A percentile compares a stretch with the other conserved stretches of the same genome.
phyloP scores from a whole-genome alignment of 2,329 filamentous ascomycete species.

The Scedosporium apiospermum region DNA sequence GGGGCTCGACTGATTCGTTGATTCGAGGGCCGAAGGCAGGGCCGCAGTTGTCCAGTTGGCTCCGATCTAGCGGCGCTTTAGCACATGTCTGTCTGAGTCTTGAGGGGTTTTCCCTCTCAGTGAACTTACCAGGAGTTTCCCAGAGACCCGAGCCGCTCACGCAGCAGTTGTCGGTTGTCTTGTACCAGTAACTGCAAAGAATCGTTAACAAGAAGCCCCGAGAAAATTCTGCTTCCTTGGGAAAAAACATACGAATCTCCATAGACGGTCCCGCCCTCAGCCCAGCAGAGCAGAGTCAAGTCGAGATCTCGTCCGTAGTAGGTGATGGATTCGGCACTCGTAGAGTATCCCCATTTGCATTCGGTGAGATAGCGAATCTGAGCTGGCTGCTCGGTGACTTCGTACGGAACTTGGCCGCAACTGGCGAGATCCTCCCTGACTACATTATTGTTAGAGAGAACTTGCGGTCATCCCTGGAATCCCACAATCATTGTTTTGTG shows the following conservation, averaged over 20 bases:
- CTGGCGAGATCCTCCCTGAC: not conserved
- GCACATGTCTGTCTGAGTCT: not conserved
- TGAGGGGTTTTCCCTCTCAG: not conserved
- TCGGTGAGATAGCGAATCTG: slow-evolving; percentile 5
- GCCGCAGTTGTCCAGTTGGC: not conserved
- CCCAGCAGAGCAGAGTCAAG: slow-evolving; percentile 7
- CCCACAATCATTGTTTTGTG: no score
- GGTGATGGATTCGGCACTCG: not conserved
- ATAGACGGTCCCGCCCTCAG: not conserved
- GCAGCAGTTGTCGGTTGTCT: slow-evolving; percentile 7
- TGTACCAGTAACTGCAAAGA: slow-evolving; percentile 6
- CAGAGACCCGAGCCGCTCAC: slow-evolving; percentile 5
- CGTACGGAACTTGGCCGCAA: slow-evolving; percentile 1
- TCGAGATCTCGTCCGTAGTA: slow-evolving; percentile 8
- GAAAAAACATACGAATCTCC: slow-evolving; percentile 1
- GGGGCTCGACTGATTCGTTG: not conserved
- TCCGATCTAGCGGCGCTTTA: not conserved
- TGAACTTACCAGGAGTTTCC: slow-evolving; percentile 3
- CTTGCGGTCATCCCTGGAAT: no score
- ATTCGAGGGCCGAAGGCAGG: not conserved
- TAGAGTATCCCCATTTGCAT: slow-evolving; percentile 7
- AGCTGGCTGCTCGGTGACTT: slow-evolving; percentile 5
- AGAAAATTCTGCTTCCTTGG: not conserved
- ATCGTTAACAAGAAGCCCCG: not conserved
- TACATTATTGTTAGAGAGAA: no score